Evolutionary conservation across 805 yeast species (phyloP), one percentile per base, ranked within the genome.

Genomic region (Cyberlindnera amylophila): DNA sequence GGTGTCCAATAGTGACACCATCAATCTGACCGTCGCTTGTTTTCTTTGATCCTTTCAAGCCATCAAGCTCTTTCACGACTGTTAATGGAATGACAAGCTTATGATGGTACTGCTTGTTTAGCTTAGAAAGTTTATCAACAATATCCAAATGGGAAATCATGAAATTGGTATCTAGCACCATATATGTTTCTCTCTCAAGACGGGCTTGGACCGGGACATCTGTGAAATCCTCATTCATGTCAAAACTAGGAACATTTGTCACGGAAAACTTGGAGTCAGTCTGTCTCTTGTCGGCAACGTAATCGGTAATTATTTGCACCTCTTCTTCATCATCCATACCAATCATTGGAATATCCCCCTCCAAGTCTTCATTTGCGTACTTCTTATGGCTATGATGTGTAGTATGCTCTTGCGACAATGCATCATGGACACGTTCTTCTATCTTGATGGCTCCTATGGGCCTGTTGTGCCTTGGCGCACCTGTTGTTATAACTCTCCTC

Each of bases 121-220:
- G 42, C 2, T 53, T 53, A 4, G 71, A 59, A 19, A 90, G 56
- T 0, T 71, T 71, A 36, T 82, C 79, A 8, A 89, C 50, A 1
- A 86, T 62, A 15, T 66, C 60, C 34, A 87, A 61, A 57, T 88
- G 89, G 1, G 88, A 76, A 3, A 90, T 62, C 12, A 86, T 67
- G 57, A 90, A 86, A 57, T 90, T 90, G 2, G 97, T 90, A 58
- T 90, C 97, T 0, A 87, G 67, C 0, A 89, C 81, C 46, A 88
- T 64, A 16, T 67, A 64, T 11, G 79, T 62, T 14, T 45, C 49
- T n/a, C 51, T 34, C 10, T 3, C 24, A n/a, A 34, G 44, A 32
- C 15, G 26, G 27, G 34, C 41, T 18, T 38, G 44, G 1, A 51
- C 50, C 4, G 34, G 42, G 8, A 40, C 23, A n/a, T 46, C 50